A percentile compares a stretch with the other conserved stretches of the same genome.
Evolutionary conservation across 2,329 filamentous ascomycete species (phyloP).

Genomic region (Trichoderma atroviride): DNA sequence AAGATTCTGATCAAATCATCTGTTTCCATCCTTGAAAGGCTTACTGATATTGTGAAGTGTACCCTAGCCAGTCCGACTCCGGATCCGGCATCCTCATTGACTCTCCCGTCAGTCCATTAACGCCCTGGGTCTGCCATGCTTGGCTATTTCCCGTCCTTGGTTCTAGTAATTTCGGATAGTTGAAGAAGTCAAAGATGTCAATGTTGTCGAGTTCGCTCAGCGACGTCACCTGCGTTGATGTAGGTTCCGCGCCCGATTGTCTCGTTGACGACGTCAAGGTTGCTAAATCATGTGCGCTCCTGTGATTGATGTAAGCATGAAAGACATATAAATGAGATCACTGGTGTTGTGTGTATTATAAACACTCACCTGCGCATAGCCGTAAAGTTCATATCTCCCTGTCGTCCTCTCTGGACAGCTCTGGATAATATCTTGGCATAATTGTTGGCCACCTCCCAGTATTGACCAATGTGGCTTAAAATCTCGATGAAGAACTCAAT

Average conservation of each 20-base stretch:
- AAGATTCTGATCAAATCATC: neutral
- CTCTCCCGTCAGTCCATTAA: conserved; percentile 32
- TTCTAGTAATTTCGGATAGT: conserved; percentile 43
- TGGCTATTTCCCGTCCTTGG: conserved; percentile 31
- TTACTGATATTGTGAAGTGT: conserved; percentile 25
- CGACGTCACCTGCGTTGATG: conserved; percentile 44
- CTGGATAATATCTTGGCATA: conserved; percentile 47
- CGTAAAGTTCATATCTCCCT: conserved; percentile 42
- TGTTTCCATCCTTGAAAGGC: neutral
- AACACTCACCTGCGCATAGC: conserved; percentile 45
- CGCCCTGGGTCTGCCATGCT: conserved; percentile 32
- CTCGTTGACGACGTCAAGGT: conserved; percentile 42
- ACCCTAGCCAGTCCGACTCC: conserved; percentile 39
- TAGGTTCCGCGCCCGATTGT: conserved; percentile 43
- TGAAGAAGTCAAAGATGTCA: conserved; percentile 51
- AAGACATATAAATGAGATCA: neutral
- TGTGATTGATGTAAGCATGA: conserved; percentile 26
- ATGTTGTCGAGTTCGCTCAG: conserved; percentile 48
- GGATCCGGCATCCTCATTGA: conserved; percentile 37
- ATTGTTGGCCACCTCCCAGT: conserved; percentile 49
- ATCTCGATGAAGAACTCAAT: conserved; percentile 51
- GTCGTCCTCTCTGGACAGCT: conserved; percentile 42
- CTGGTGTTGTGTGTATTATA: neutral
- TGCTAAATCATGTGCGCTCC: conserved; percentile 46
- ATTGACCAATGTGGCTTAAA: conserved; percentile 45